Percentiles rank a stretch among this genome's conserved stretches.
phyloP scores from a whole-genome alignment of 2,329 filamentous ascomycete species.

The Calonectria fujianensis region DNA sequence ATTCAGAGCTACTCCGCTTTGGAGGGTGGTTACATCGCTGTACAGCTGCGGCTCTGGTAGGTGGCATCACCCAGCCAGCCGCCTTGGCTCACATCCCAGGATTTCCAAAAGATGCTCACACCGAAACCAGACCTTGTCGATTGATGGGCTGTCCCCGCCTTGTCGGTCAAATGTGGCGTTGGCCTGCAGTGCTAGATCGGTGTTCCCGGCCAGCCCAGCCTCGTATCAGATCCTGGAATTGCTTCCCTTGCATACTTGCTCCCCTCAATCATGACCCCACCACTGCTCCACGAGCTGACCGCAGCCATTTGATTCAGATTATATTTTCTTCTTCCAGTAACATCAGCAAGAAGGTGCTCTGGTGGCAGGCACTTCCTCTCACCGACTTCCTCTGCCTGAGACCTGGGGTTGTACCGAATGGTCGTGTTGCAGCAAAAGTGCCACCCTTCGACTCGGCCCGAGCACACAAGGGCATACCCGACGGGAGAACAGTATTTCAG shows the following conservation, averaged over 20 bases:
- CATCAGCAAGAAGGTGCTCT: background rate
- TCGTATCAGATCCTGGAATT: background rate
- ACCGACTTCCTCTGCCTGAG: background rate
- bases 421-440: background rate
- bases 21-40: background rate
- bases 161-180: background rate
- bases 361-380: background rate
- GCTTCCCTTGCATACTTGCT: background rate
- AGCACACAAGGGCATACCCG: background rate
- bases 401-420: background rate
- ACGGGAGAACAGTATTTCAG: background rate
- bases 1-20: background rate
- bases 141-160: too few relatives aligned
- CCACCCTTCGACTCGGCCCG: background rate
- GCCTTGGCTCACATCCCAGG: background rate
- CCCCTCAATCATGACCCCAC: background rate
- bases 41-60: background rate
- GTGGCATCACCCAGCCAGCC: background rate
- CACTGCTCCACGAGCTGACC: background rate
- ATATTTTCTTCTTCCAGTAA: too few relatives aligned
- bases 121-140: background rate
- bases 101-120: background rate
- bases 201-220: background rate
- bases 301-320: background rate
- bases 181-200: background rate